phyloP scores from a whole-genome alignment of 345 rosid genomes.

The Bretschneidera sinensis region DNA sequence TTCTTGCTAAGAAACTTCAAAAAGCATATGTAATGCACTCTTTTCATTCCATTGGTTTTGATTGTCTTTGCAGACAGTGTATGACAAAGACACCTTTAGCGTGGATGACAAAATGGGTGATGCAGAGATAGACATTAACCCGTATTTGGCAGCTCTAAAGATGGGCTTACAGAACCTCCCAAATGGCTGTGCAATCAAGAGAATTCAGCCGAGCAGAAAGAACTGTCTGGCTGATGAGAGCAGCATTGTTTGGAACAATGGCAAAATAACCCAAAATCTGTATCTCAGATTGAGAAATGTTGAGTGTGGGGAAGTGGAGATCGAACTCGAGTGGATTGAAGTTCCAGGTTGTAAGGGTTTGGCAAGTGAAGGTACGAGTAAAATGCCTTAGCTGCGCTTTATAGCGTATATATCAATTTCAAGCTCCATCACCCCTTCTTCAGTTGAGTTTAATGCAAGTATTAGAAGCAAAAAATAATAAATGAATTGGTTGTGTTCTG shows the following conservation, averaged over 20 bases:
- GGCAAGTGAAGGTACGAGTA: constrained; percentile 2
- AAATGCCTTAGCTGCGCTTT: too few relatives aligned
- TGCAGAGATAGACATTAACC: constrained; percentile 54
- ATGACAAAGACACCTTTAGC: constrained; percentile 66
- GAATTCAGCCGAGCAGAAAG: constrained; percentile 32
- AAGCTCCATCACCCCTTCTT: too few relatives aligned
- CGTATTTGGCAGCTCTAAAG: constrained; percentile 45
- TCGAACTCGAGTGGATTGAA: constrained; percentile 66
- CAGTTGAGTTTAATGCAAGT: too few relatives aligned
- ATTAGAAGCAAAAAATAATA: too few relatives aligned
- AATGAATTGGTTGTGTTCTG: too few relatives aligned
- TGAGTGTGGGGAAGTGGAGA: constrained; percentile 55
- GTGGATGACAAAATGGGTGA: constrained; percentile 82
- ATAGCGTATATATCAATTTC: too few relatives aligned
- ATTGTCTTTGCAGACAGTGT: constrained; percentile 45
- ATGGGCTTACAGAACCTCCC: constrained; percentile 46
- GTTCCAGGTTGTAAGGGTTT: constrained; percentile 31
- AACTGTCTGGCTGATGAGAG: constrained; percentile 63
- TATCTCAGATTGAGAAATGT: constrained; percentile 51
- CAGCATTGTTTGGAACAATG: constrained; percentile 33
- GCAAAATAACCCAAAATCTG: constrained; percentile 55
- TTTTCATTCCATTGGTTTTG: background rate
- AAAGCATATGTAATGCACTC: background rate
- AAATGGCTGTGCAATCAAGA: constrained; percentile 47
- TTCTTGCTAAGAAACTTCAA: too few relatives aligned